Evolutionary conservation across 2,329 filamentous ascomycete species (phyloP).

Genomic region (Orbilia oligospora): DNA sequence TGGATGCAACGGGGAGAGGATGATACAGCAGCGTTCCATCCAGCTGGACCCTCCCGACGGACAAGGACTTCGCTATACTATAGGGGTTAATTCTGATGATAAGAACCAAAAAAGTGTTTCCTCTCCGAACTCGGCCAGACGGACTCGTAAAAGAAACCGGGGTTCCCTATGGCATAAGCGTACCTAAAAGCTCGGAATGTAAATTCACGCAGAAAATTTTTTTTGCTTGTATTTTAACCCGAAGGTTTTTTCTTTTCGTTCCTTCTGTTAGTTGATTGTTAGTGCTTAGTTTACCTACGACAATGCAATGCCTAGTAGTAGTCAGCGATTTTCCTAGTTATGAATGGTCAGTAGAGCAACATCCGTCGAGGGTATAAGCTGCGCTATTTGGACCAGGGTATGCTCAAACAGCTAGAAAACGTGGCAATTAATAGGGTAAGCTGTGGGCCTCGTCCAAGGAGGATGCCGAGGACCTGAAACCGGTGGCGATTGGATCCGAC

Average conservation of each 20-base stretch:
- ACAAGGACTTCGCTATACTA: not conserved
- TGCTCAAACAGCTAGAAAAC: slow-evolving; percentile 33
- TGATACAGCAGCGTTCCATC: not conserved
- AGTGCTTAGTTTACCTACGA: too few relatives aligned
- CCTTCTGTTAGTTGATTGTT: not conserved
- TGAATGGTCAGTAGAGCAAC: not conserved
- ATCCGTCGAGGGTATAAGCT: slow-evolving; percentile 5
- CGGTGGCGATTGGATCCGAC: slow-evolving; percentile 34
- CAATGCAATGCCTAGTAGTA: too few relatives aligned
- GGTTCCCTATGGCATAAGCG: not conserved
- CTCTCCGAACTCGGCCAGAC: slow-evolving; percentile 11
- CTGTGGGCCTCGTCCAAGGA: slow-evolving; percentile 13
- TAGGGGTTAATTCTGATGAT: not conserved
- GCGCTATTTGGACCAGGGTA: slow-evolving; percentile 19
- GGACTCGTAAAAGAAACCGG: slow-evolving; percentile 2
- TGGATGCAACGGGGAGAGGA: not conserved
- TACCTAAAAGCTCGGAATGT: slow-evolving; percentile 1
- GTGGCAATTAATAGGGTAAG: slow-evolving; percentile 42
- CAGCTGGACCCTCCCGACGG: not conserved
- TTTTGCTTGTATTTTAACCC: not conserved
- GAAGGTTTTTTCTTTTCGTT: not conserved
- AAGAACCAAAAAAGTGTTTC: not conserved
- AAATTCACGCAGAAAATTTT: slow-evolving; percentile 27
- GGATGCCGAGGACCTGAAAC: slow-evolving; percentile 33
- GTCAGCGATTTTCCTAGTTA: not conserved